Evolutionary conservation across 371 early-diverging fungal genomes (phyloP).

Genomic region (Haplosporangium sp.): DNA sequence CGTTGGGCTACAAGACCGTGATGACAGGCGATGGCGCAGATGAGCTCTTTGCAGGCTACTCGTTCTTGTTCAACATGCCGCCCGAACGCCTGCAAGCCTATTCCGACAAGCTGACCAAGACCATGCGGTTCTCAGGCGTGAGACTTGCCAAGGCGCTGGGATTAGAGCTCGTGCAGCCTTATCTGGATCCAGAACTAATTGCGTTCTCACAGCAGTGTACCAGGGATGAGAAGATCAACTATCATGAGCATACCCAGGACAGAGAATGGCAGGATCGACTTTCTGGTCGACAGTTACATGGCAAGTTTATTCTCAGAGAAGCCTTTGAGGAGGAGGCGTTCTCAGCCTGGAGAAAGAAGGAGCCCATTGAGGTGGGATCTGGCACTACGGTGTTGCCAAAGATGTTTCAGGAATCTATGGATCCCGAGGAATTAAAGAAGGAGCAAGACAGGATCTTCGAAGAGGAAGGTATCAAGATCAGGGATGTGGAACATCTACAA

Average conservation of each 20-base stretch:
- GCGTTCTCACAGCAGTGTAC: constrained; percentile 60
- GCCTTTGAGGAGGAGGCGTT: constrained; percentile 63
- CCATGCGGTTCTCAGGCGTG: constrained; percentile 61
- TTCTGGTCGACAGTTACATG: constrained; percentile 53
- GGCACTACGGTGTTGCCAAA: constrained; percentile 62
- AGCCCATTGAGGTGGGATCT: constrained; percentile 67
- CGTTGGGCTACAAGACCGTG: constrained; percentile 61
- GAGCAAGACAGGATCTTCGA: constrained; percentile 45
- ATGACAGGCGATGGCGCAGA: constrained; percentile 75
- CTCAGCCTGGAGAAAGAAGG: constrained; percentile 65
- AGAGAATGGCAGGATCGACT: constrained; percentile 53
- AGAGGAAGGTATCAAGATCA: constrained; percentile 58
- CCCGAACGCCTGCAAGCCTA: constrained; percentile 55
- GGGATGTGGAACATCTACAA: constrained; percentile 63
- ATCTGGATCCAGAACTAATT: constrained; percentile 58
- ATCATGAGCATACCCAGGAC: constrained; percentile 27
- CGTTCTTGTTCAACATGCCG: constrained; percentile 61
- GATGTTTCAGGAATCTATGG: constrained; percentile 49
- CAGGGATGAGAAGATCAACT: constrained; percentile 54
- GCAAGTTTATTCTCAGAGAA: constrained; percentile 63
- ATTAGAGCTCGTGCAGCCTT: constrained; percentile 61
- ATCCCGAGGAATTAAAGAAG: constrained; percentile 29
- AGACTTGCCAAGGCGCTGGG: constrained; percentile 55
- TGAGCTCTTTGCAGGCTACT: constrained; percentile 73
- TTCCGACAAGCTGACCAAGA: constrained; percentile 55